Conservation (phyloP, 2,329 filamentous ascomycete genomes). For the Conoideocrella luteorostrata region DNA sequence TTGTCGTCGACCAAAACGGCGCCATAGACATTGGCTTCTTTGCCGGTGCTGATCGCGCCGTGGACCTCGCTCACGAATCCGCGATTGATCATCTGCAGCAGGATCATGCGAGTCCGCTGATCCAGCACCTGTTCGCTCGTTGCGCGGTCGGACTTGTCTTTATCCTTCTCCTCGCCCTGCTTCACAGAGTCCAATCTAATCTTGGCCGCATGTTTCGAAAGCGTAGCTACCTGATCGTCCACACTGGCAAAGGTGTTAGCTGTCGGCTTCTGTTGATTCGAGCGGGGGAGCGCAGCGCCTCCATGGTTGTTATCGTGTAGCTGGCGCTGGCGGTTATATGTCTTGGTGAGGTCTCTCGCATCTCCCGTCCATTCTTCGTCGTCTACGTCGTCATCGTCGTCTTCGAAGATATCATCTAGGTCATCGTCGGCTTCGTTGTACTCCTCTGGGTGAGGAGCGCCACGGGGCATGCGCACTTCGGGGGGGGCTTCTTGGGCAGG, state of each 20-base stretch:
- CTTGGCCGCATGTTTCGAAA: conserved; percentile 79
- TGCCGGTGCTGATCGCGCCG: conserved; percentile 91
- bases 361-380: conserved; percentile 56
- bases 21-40: conserved; percentile 97
- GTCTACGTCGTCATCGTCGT: conserved; percentile 51
- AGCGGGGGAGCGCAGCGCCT: conserved; percentile 52
- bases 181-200: conserved; percentile 68
- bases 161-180: conserved; percentile 48
- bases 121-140: conserved; percentile 94
- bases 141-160: conserved; percentile 87
- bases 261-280: conserved; percentile 71
- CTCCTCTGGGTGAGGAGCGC: conserved; percentile 16
- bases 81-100: conserved; percentile 92
- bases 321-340: conserved; percentile 78
- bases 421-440: conserved; percentile 30
- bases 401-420: conserved; percentile 33
- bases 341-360: conserved; percentile 70
- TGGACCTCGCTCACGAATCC: conserved; percentile 86
- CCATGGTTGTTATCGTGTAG: conserved; percentile 39
- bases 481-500: conserved; percentile 28
- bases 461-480: conserved; percentile 23
- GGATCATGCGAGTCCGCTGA: conserved; percentile 87
- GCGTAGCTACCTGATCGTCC: conserved; percentile 81
- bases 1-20: conserved; percentile 60
- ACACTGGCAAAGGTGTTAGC: conserved; percentile 74